Conservation (phyloP, 768 basidiomycete species). For the Panellus pusillus region DNA sequence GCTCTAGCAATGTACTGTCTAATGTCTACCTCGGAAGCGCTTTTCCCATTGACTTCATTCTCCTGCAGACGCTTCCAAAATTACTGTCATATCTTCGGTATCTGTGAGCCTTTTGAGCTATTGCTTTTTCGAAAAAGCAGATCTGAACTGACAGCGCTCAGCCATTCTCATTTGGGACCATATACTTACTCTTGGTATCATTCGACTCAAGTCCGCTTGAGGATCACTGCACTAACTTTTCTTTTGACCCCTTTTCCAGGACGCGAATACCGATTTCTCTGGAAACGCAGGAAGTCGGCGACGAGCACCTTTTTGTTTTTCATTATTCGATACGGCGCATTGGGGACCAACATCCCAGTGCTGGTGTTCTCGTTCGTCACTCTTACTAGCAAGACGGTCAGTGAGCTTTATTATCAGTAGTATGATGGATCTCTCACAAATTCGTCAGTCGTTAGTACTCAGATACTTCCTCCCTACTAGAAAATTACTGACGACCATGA, state of each 20-base stretch:
- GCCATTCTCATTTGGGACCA: conserved; percentile 9
- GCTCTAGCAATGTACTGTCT: no score
- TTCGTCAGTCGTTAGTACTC: neutral
- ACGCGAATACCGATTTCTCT: conserved; percentile 21
- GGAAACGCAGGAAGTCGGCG: conserved; percentile 25
- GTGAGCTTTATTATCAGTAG: neutral
- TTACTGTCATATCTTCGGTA: conserved; percentile 6
- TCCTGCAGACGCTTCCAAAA: conserved; percentile 4
- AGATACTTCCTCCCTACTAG: no score
- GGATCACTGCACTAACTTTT: neutral
- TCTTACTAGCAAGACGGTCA: neutral
- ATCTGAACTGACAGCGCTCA: neutral
- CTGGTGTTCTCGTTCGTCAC: conserved; percentile 9
- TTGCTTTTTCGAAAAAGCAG: neutral
- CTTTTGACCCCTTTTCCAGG: neutral
- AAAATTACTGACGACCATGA: neutral
- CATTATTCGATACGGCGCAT: conserved; percentile 31
- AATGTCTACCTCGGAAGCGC: no score
- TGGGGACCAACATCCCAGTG: conserved; percentile 18
- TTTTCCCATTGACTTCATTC: neutral
- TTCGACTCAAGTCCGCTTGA: no score
- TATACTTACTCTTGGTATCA: conserved; percentile 1
- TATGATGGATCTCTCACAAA: neutral
- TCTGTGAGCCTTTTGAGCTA: neutral
- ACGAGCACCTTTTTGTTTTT: conserved; percentile 28